These are phyloP conservation scores for Cryptosporidium sp. DNA, from an alignment of 169 alveolate species.

Conservation along the genomic window DNA sequence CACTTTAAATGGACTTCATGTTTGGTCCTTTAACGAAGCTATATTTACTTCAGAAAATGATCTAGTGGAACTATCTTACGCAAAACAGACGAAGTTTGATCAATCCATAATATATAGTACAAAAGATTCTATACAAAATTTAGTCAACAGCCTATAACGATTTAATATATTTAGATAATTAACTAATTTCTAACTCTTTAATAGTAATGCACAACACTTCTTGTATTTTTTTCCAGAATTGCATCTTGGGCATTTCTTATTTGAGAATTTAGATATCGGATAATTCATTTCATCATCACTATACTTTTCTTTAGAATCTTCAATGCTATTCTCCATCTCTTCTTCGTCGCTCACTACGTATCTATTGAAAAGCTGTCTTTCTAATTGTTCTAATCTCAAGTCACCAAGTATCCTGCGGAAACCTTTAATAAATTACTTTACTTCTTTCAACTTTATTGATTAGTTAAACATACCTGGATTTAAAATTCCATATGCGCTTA, in stretches of 20 bases:
- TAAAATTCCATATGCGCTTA: slow-evolving; percentile 60
- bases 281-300: slow-evolving; percentile 71
- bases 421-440: slow-evolving; percentile 9
- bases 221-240: slow-evolving; percentile 71
- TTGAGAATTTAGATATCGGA: slow-evolving; percentile 67
- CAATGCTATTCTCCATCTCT: neutral
- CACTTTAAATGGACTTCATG: slow-evolving; percentile 37
- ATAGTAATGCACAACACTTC: slow-evolving; percentile 47
- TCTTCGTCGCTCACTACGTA: slow-evolving; percentile 27
- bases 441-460: neutral
- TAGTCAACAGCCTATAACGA: slow-evolving; percentile 28
- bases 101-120: slow-evolving; percentile 28
- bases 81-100: slow-evolving; percentile 31
- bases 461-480: slow-evolving; percentile 57
- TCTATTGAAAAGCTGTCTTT: slow-evolving; percentile 56
- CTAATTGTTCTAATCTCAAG: slow-evolving; percentile 52
- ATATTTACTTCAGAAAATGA: slow-evolving; percentile 67
- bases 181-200: slow-evolving; percentile 2
- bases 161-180: neutral
- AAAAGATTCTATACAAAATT: slow-evolving; percentile 33
- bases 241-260: slow-evolving; percentile 68
- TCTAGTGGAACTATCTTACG: slow-evolving; percentile 46
- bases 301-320: neutral
- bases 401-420: slow-evolving; percentile 60
- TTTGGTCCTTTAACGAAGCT: slow-evolving; percentile 67